Evolutionary conservation across 2,329 filamentous ascomycete species (phyloP), one percentile per base, ranked within the genome.

Genomic region (Ceratocystis harringtonii): DNA sequence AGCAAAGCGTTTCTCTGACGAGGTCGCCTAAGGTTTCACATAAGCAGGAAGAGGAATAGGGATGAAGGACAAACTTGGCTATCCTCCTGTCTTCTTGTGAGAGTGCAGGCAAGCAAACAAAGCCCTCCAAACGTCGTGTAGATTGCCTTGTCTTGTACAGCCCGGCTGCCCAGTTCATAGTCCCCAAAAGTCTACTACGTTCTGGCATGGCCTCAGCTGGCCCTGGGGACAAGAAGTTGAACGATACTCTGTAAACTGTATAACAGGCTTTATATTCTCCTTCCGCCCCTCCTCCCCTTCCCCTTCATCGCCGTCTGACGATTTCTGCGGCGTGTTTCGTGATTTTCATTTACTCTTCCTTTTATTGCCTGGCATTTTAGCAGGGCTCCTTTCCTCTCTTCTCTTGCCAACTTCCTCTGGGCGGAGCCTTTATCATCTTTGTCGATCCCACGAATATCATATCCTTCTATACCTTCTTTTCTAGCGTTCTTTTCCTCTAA

Each of bases 301-400:
- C 41, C 45, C n/a, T 32, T 50, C 43, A 17, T 30, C 30, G 43
- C 41, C 32, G 45, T 50, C 43, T 44, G 55, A 58, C 55, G 55
- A 58, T 30, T 45, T 62, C 61, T 62, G 43, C 43, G 45, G 61
- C 45, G 25, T 62, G 61, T 62, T 62, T 62, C 61, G 61, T 62
- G 61, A 62, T 62, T 62, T 62, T 45, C 41, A 50, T 62, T 62
- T 25, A n/a, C 15, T 62, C n/a, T 48, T 48, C 45, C 45, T 62
- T 48, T 62, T 62, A 30, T 48, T 50, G 17, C 22, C 41, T 62
- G 28, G 61, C 22, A 48, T 32, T 10, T 62, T 50, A 41, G 25
- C 28, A n/a, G 43, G 28, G 61, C 19, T 19, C 15, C 30, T 36
- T 57, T 57, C 52, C 25, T 25, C 25, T 57, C 8, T n/a, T 17